Percentiles rank a stretch among this genome's conserved stretches.
Evolutionary conservation across 176 grass and related monocot genomes (phyloP).

Genomic region (Musa acuminata): DNA sequence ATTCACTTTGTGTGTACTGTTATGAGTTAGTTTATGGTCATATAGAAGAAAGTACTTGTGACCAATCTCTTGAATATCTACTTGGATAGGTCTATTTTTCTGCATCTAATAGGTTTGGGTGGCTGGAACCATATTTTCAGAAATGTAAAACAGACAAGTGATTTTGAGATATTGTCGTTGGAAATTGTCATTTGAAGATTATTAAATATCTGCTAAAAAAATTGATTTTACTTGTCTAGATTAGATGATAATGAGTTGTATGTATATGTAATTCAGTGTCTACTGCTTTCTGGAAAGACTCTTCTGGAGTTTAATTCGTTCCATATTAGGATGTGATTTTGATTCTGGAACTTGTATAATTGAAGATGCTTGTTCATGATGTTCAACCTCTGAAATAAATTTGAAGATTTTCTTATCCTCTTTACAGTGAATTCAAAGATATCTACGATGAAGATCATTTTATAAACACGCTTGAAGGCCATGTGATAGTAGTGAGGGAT

Average conservation of each 20-base stretch:
- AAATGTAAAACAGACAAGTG: background rate
- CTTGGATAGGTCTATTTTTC: background rate
- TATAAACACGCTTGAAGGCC: background rate
- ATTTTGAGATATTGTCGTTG: background rate
- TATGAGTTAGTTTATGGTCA: background rate
- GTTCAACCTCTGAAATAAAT: background rate
- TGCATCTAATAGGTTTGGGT: background rate
- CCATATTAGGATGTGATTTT: background rate
- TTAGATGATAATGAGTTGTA: too few species aligned
- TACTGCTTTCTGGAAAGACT: too few species aligned
- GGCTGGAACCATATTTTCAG: background rate
- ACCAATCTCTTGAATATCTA: too few species aligned
- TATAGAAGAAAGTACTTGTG: too few species aligned
- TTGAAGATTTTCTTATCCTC: background rate
- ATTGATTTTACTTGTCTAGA: too few species aligned
- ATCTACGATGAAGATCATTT: constrained; percentile 21
- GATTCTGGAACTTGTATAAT: background rate
- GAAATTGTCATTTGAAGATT: background rate
- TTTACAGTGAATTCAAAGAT: constrained; percentile 14
- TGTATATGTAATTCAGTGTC: too few species aligned
- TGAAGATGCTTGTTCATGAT: background rate
- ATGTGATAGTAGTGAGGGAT: constrained; percentile 2
- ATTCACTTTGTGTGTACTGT: background rate
- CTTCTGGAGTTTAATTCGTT: too few species aligned
- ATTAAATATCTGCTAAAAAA: background rate